phyloP scores from a whole-genome alignment of 139 green algal species.

The Picochlorum sp. region DNA sequence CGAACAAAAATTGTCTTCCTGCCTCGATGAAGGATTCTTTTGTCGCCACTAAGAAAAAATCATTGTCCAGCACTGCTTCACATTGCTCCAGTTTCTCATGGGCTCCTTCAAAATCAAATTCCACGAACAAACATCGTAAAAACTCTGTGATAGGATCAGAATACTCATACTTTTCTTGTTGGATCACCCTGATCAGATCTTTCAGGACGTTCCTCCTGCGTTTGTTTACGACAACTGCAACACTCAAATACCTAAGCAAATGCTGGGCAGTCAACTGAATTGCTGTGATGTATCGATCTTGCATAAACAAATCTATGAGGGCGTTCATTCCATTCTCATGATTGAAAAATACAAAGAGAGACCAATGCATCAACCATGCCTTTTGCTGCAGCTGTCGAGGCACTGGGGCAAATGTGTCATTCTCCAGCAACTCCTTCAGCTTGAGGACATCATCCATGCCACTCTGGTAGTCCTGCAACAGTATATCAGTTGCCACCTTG shows the following conservation, averaged over 20 bases:
- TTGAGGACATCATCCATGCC: constrained; percentile 87
- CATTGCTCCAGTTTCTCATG: constrained; percentile 87
- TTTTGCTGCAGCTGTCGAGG: constrained; percentile 90
- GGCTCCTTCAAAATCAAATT: constrained; percentile 96
- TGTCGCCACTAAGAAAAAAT: constrained; percentile 88
- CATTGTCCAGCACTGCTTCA: constrained; percentile 72
- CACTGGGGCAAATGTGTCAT: constrained; percentile 74
- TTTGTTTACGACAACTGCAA: constrained; percentile 89
- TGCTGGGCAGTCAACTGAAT: constrained; percentile 85
- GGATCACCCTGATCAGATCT: constrained; percentile 75
- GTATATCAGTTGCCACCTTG: constrained; percentile 90
- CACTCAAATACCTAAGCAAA: constrained; percentile 87
- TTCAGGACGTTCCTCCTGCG: constrained; percentile 76
- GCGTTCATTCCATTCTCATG: constrained; percentile 86
- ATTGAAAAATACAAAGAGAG: constrained; percentile 98
- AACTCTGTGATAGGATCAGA: constrained; percentile 85
- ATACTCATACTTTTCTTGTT: constrained; percentile 57
- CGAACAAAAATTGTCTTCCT: constrained; percentile 93
- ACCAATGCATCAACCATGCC: constrained; percentile 98
- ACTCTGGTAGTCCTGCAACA: constrained; percentile 77
- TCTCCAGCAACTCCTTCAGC: constrained; percentile 90
- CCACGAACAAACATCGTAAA: constrained; percentile 80
- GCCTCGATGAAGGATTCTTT: constrained; percentile 93
- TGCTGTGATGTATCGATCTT: constrained; percentile 80
- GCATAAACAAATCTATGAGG: constrained; percentile 95